Conservation (phyloP, 768 basidiomycete species). For the Leucocoprinus birnbaumii region DNA sequence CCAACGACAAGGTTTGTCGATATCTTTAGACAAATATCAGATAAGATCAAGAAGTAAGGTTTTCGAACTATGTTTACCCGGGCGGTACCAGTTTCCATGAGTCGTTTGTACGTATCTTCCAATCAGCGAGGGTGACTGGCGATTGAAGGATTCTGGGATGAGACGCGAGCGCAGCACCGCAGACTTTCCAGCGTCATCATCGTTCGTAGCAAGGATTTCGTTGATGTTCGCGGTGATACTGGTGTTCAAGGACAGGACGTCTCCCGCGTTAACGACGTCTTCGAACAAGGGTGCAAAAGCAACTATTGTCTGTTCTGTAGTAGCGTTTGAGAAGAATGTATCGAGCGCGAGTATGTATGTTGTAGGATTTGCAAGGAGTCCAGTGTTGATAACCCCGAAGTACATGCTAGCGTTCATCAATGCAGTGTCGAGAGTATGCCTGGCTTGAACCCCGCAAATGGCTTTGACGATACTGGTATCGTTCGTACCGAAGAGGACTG, state of each 20-base stretch:
- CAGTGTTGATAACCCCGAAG: slow-evolving; percentile 15
- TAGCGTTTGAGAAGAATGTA: slow-evolving; percentile 20
- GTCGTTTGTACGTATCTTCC: slow-evolving; percentile 19
- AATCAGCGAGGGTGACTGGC: slow-evolving; percentile 11
- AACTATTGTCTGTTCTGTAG: neutral
- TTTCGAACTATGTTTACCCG: neutral
- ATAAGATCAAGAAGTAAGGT: neutral
- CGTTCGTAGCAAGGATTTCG: neutral
- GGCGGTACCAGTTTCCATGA: slow-evolving; percentile 14
- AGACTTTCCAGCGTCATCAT: slow-evolving; percentile 5
- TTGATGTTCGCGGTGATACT: neutral
- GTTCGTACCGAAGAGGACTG: slow-evolving; percentile 15
- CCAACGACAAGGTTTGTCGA: neutral
- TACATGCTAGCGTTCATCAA: slow-evolving; percentile 26
- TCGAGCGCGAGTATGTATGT: neutral
- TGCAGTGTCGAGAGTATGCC: slow-evolving; percentile 35
- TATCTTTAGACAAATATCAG: neutral
- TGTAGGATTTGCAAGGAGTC: neutral
- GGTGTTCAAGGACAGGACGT: neutral
- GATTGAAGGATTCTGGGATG: slow-evolving; percentile 8
- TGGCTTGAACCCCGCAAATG: slow-evolving; percentile 26
- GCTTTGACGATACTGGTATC: slow-evolving; percentile 16
- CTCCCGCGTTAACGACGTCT: neutral
- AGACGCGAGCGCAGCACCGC: slow-evolving; percentile 10
- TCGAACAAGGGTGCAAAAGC: neutral